phyloP scores from a whole-genome alignment of 345 rosid species.

The Rhodamnia argentea region DNA sequence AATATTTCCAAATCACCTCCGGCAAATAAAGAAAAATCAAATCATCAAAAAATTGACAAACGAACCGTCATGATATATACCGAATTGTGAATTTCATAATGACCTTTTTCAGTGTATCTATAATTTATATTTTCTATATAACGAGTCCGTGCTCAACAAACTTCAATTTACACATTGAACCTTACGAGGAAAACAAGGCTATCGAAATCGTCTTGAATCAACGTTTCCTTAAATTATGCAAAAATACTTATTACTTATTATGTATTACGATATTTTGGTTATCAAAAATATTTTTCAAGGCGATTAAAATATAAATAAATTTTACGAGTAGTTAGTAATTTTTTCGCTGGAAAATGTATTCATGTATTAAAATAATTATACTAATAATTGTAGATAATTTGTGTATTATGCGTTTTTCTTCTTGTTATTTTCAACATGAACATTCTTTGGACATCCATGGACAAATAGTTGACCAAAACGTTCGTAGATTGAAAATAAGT shows the following conservation, averaged over 20 bases:
- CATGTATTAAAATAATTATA: background rate
- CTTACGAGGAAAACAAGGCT: accelerated
- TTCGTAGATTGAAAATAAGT: background rate
- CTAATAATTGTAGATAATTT: background rate
- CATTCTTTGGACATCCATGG: background rate
- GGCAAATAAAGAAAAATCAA: background rate
- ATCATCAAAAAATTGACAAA: background rate
- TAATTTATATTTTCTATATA: background rate
- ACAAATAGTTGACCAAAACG: background rate
- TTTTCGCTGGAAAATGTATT: too few relatives aligned
- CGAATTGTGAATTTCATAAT: background rate
- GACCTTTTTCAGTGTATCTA: background rate
- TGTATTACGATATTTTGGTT: background rate
- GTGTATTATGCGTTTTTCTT: background rate
- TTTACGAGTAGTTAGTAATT: too few relatives aligned
- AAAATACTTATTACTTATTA: background rate
- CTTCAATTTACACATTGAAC: background rate
- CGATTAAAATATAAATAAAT: too few relatives aligned
- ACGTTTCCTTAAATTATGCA: background rate
- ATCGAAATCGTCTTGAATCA: accelerated
- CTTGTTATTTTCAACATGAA: background rate
- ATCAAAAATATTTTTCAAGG: background rate
- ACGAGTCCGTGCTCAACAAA: accelerated
- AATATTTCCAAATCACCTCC: background rate
- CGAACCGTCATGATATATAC: background rate